Base-by-base conservation (phyloP, 768 basidiomycete genomes). In the Fistulinella prunicolor region DNA sequence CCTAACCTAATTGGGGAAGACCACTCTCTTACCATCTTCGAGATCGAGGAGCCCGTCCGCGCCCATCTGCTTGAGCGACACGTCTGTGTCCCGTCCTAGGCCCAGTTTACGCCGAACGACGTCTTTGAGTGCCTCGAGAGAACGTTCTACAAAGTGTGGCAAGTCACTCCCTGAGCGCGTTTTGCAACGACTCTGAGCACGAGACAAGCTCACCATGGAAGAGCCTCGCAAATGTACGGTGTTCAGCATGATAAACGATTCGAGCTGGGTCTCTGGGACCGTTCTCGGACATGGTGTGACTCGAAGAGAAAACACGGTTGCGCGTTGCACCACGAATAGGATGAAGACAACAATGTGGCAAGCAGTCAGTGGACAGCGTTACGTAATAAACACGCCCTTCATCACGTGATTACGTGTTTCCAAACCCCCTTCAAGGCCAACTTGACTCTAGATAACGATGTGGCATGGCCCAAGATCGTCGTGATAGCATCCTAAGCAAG, bases 1-100 rank as follows among this genome's bases (percentile, higher is more conserved):
- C 26, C 30, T 21, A 6, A 20, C 38, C 32, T 46, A 17, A n/a
- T 43, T 23, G 9, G 32, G 32, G 32, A n/a, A n/a, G n/a, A n/a
- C n/a, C n/a, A n/a, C n/a, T n/a, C 9, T 17, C 47, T 51, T 56
- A 88, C 89, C 85, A 60, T 91, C 88, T 29, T 87, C 87, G n/a
- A 92, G 72, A 61, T 86, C 85, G 20, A 89, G 75, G 13, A 63
- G 60, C 48, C 68, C 69, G 8, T 71, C 77, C 19, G 73, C 73
- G 28, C 83, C 76, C 39, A 86, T 57, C 54, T 87, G 87, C 19
- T 64, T 64, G 14, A 80, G 70, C 13, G 64, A 63, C 16, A 79
- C 51, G 6, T 58, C 48, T 6, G 69, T 58, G 38, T 71, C 67
- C 0, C 62, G 47, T 17, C 69, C 51, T 2, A 90, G 69, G 3